phyloP scores from a whole-genome alignment of 2,329 filamentous ascomycete species.

The Akanthomyces uredinophilus region DNA sequence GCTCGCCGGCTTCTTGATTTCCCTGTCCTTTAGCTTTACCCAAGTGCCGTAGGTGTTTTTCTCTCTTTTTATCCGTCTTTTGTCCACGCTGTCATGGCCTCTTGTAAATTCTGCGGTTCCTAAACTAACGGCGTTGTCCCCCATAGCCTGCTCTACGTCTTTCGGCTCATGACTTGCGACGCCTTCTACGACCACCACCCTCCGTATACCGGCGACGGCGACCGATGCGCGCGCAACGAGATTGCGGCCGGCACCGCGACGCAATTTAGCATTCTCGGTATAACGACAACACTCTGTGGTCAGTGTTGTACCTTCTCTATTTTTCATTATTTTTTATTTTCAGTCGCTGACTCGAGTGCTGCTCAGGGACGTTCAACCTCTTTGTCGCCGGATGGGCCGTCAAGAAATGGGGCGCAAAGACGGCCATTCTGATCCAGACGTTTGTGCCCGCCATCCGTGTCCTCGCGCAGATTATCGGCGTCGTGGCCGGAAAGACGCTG shows the following conservation, averaged over 20 bases:
- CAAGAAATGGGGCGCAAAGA: conserved; percentile 59
- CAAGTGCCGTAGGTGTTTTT: conserved; percentile 44
- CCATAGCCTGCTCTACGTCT: conserved; percentile 53
- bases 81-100: too few relatives aligned
- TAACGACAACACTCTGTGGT: conserved; percentile 64
- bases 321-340: background rate
- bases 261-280: conserved; percentile 60
- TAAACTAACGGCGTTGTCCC: background rate
- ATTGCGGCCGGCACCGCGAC: conserved; percentile 61
- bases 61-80: background rate
- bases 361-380: conserved; percentile 50
- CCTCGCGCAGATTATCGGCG: conserved; percentile 58
- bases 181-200: conserved; percentile 59
- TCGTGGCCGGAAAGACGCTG: conserved; percentile 51
- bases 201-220: conserved; percentile 40
- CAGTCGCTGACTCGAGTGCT: background rate
- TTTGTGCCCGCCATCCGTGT: conserved; percentile 61
- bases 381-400: conserved; percentile 64
- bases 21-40: conserved; percentile 43
- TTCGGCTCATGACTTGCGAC: conserved; percentile 68
- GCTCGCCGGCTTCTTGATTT: conserved; percentile 56
- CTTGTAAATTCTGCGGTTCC: too few relatives aligned
- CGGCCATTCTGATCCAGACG: conserved; percentile 57
- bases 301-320: background rate
- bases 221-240: conserved; percentile 55